phyloP scores from a whole-genome alignment of 495 filamentous ascomycete genomes.

The Annulohypoxylon stygium region DNA sequence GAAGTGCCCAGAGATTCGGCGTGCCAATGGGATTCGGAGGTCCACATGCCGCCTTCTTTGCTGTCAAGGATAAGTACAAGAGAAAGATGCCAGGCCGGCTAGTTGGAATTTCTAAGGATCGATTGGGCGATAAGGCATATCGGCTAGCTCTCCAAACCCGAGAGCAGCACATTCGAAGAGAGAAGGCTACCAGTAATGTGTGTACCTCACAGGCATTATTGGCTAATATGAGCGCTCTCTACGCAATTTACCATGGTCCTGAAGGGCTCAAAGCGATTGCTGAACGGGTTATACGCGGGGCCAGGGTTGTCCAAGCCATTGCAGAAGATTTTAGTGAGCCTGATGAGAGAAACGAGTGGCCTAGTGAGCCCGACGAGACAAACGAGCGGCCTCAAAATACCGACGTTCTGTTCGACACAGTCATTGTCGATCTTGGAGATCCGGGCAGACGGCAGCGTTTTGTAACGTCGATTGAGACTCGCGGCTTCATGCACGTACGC shows the following conservation, averaged over 20 bases:
- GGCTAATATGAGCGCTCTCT: conserved; percentile 98
- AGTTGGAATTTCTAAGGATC: conserved; percentile 93
- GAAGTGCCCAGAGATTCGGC: conserved; percentile 93
- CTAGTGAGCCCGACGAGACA: conserved; percentile 47
- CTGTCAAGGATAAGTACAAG: conserved; percentile 92
- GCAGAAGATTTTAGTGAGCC: conserved; percentile 57
- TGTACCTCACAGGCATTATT: conserved; percentile 96
- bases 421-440: conserved; percentile 71
- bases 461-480: conserved; percentile 25
- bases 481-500: conserved; percentile 48
- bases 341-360: conserved; percentile 62
- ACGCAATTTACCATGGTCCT: conserved; percentile 97
- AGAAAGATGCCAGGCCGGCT: conserved; percentile 95
- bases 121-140: conserved; percentile 86
- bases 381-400: conserved; percentile 67
- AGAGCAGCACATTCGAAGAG: conserved; percentile 96
- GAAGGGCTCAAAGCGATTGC: conserved; percentile 87
- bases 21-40: conserved; percentile 96
- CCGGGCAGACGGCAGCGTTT: conserved; percentile 25
- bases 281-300: conserved; percentile 76
- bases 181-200: conserved; percentile 99
- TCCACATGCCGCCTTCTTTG: conserved; percentile 97
- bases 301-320: conserved; percentile 76
- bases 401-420: conserved; percentile 81
- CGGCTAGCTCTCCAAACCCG: conserved; percentile 91